These are phyloP conservation scores for Cryptococcus depauperatus DNA, from an alignment of 1,284 basidiomycete genomes.

Conservation along the genomic window DNA sequence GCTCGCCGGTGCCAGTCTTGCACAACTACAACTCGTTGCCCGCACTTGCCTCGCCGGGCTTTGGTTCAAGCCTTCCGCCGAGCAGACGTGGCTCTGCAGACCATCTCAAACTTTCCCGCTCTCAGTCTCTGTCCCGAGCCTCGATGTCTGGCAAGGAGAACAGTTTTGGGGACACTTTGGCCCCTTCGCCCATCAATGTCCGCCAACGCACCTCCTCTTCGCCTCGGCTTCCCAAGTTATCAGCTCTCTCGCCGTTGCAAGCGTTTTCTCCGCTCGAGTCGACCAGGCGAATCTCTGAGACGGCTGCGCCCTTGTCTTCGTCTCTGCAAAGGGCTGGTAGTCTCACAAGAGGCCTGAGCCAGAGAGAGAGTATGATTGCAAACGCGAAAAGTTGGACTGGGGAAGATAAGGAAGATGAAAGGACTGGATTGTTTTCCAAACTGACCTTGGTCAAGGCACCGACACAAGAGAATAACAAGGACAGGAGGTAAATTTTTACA, in stretches of 20 bases:
- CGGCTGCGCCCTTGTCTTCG: conserved; percentile 6
- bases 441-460: conserved; percentile 43
- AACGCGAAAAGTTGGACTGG: conserved; percentile 23
- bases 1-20: not conserved
- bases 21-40: not conserved
- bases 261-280: conserved; percentile 36
- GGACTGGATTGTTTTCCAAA: conserved; percentile 26
- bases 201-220: conserved; percentile 51
- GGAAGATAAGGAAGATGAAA: conserved; percentile 11
- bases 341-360: conserved; percentile 26
- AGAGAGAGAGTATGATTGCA: conserved; percentile 30
- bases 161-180: conserved; percentile 50
- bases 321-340: conserved; percentile 14
- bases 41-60: not conserved
- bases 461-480: conserved; percentile 13
- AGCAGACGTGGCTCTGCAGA: not conserved
- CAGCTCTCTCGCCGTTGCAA: conserved; percentile 41
- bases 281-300: conserved; percentile 1
- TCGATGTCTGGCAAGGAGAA: conserved; percentile 45
- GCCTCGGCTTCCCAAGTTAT: conserved; percentile 38
- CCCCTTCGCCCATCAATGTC: conserved; percentile 47
- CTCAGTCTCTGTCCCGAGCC: not conserved
- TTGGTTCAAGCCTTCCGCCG: conserved; percentile 1
- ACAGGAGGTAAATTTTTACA: conserved; percentile 18
- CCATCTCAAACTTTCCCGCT: not conserved